Evolutionary conservation across 345 rosid species (phyloP).

Genomic region (Durio zibethinus): DNA sequence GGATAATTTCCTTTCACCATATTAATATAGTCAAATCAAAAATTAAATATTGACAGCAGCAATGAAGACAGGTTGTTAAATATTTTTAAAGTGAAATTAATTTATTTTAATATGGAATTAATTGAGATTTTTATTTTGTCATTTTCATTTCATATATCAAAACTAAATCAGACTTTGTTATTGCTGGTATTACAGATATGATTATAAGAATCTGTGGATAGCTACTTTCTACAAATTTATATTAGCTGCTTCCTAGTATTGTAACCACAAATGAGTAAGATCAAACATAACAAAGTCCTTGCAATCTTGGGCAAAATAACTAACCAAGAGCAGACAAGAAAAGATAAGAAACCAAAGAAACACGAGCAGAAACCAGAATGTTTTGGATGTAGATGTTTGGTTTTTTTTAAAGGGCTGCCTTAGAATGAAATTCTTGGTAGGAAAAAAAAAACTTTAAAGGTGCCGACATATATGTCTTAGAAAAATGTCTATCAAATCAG

Average conservation of each 20-base stretch:
- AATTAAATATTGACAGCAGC: background rate
- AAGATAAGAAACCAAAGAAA: background rate
- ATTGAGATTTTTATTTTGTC: background rate
- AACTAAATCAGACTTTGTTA: background rate
- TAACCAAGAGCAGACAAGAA: background rate
- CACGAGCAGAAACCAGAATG: background rate
- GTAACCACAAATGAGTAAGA: background rate
- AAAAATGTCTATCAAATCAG: constrained; percentile 12
- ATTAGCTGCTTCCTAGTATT: background rate
- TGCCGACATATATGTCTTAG: background rate
- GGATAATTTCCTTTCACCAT: background rate
- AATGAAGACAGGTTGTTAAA: background rate
- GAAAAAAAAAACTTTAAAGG: background rate
- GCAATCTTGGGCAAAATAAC: background rate
- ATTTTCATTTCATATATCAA: background rate
- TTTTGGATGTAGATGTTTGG: background rate
- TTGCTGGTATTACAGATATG: no score
- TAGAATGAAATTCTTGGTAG: constrained; percentile 1
- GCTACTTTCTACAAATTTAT: no score
- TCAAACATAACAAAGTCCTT: background rate
- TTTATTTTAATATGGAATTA: background rate
- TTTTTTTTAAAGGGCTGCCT: background rate
- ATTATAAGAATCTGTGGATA: no score
- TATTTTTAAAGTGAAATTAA: no score
- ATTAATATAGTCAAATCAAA: background rate